phyloP scores from a whole-genome alignment of 2,329 filamentous ascomycete genomes.

The Leptographium radiaticola region DNA sequence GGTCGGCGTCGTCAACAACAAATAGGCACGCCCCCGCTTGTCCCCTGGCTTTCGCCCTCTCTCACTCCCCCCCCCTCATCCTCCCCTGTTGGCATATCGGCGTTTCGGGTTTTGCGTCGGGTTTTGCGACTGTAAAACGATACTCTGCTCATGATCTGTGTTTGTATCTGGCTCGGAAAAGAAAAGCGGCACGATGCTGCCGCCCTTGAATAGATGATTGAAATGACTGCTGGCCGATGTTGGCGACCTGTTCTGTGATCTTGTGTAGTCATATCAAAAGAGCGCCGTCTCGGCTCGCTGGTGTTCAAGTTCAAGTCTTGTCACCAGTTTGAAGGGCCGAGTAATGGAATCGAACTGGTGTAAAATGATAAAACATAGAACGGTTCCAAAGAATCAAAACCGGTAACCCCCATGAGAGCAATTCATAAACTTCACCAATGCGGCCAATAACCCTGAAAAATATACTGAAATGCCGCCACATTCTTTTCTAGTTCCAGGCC shows the following conservation, averaged over 20 bases:
- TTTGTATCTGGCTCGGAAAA: not conserved
- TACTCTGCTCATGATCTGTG: constrained; percentile 12
- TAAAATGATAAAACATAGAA: too few species aligned
- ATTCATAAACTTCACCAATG: too few species aligned
- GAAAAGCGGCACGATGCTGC: not conserved
- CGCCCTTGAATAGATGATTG: not conserved
- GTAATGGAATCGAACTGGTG: too few species aligned
- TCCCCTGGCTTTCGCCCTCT: not conserved
- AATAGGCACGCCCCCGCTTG: constrained; percentile 16
- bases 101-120: constrained; percentile 4
- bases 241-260: too few species aligned
- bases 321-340: too few species aligned
- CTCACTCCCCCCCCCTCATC: not conserved
- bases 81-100: constrained; percentile 5
- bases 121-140: constrained; percentile 1
- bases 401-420: too few species aligned
- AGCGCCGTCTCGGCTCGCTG: too few species aligned
- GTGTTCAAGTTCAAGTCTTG: too few species aligned
- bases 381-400: too few species aligned
- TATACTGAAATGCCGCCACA: not conserved
- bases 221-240: too few species aligned
- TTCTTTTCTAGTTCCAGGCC: not conserved
- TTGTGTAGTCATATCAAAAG: too few species aligned
- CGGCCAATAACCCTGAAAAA: too few species aligned
- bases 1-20: constrained; percentile 90